phyloP scores from a whole-genome alignment of 208 protist genomes.

The Leishmania aethiopica region DNA sequence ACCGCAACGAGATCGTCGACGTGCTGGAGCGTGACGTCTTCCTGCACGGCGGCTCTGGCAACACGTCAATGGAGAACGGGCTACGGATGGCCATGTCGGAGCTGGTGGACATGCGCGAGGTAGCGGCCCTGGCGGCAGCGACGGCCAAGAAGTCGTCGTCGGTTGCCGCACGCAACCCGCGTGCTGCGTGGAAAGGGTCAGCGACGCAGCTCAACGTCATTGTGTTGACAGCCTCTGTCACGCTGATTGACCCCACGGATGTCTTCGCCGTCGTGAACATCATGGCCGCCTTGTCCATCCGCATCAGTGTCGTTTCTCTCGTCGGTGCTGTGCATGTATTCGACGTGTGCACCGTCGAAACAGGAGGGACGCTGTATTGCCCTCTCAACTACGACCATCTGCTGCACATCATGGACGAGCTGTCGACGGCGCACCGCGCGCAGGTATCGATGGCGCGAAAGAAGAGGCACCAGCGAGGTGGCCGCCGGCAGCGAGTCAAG shows the following conservation, averaged over 20 bases:
- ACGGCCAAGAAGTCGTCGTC: not conserved
- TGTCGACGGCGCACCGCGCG: conserved; percentile 37
- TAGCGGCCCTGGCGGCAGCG: conserved; percentile 25
- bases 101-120: conserved; percentile 72
- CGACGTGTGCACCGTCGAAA: conserved; percentile 52
- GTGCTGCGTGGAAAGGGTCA: conserved; percentile 20
- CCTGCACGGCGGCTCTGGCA: conserved; percentile 74
- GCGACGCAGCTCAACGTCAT: conserved; percentile 55
- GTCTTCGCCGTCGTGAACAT: conserved; percentile 67
- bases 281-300: conserved; percentile 46
- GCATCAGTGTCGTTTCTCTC: conserved; percentile 72
- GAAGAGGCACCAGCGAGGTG: conserved; percentile 3
- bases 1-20: conserved; percentile 61
- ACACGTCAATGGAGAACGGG: conserved; percentile 80
- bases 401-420: conserved; percentile 46
- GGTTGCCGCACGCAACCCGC: not conserved
- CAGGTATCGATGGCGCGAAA: conserved; percentile 1
- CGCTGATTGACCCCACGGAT: conserved; percentile 79
- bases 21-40: conserved; percentile 79
- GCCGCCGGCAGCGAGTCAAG: conserved; percentile 7
- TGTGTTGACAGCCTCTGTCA: conserved; percentile 76
- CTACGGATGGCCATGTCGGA: conserved; percentile 77
- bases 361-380: conserved; percentile 65
- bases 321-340: conserved; percentile 84
- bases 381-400: conserved; percentile 85